These are phyloP conservation scores for Trichoderma koningii DNA, from an alignment of 2,329 filamentous ascomycete genomes.

Conservation along the genomic window DNA sequence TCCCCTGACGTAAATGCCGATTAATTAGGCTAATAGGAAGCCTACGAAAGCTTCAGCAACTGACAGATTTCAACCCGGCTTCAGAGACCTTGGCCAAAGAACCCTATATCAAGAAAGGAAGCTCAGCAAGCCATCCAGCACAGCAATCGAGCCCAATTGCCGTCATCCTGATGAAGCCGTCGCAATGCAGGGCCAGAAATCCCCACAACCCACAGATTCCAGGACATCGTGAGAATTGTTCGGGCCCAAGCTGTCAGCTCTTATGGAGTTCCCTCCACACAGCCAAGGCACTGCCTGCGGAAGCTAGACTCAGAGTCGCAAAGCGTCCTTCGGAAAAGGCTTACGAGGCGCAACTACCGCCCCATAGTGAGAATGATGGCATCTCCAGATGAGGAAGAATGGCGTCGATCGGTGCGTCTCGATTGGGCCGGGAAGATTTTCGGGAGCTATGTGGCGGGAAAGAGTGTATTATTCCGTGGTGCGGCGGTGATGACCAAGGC, in stretches of 20 bases:
- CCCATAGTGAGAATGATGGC: neutral
- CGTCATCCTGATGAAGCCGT: constrained; percentile 16
- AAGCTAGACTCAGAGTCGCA: neutral
- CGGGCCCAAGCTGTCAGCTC: neutral
- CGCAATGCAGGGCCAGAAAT: neutral
- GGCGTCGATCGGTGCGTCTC: neutral
- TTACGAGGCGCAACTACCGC: neutral
- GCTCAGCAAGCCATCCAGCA: neutral
- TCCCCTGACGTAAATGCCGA: too few relatives aligned
- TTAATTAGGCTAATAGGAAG: too few relatives aligned
- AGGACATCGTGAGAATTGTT: neutral
- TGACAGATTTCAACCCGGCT: too few relatives aligned
- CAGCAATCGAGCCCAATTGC: neutral
- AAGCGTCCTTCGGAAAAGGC: constrained; percentile 7
- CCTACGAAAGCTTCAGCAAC: too few relatives aligned
- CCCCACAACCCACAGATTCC: too few relatives aligned
- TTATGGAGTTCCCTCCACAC: neutral
- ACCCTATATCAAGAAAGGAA: constrained; percentile 9
- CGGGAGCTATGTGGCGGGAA: constrained; percentile 5
- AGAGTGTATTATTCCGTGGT: neutral
- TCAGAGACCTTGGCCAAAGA: neutral
- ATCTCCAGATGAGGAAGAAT: neutral
- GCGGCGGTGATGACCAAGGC: neutral
- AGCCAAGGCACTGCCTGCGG: too few relatives aligned
- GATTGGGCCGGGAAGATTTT: constrained; percentile 20